Evolutionary conservation across 1,284 basidiomycete genomes (phyloP), one percentile per base, ranked within the genome.

Genomic region (Cerrena zonata): DNA sequence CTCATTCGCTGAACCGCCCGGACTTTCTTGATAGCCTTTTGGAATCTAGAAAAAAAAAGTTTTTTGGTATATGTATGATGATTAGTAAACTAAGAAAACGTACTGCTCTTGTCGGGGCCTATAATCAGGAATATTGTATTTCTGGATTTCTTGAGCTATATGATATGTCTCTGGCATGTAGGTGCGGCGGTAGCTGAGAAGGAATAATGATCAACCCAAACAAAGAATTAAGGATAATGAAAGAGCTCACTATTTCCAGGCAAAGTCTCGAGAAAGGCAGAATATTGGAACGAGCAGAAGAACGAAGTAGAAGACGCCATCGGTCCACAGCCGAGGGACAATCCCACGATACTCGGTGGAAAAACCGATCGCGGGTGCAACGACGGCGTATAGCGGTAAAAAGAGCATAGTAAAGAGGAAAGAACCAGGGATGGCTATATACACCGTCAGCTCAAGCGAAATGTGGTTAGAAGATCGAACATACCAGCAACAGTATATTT

Each of bases 11-110:
- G 94, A 1, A 93, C 90, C 0, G 94, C 94, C 27, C 94, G 84
- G 11, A 97, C 94, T 66, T 97, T 97, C 71, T 96, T 96, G 77
- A 97, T 97, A 5, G 94, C 94, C 68, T 96, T 94, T 69, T 94
- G 92, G 72, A 94, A 94, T 67, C 89, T 91, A 57, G 7, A 23
- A 30, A 12, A 5, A 18, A 4, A 25, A 11, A 30, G 42, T 4
- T 53, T 23, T 43, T 12, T 51, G 45, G 21, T 23, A 53, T 24
- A 52, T 39, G 41, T 53, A 26, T 13, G 18, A 37, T n/a, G 13
- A n/a, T 7, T 15, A 34, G 15, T 34, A 7, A 44, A 44, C 18
- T 18, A 2, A 30, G 44, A 23, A 46, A 1, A 81, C 88, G 63
- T 62, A 91, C 84, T 99, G 95, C 69, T 96, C 95, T 72, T 98